Evolutionary conservation across 2,329 filamentous ascomycete species (phyloP), one percentile per base, ranked within the genome.

Genomic region (Nothopassalora personata): DNA sequence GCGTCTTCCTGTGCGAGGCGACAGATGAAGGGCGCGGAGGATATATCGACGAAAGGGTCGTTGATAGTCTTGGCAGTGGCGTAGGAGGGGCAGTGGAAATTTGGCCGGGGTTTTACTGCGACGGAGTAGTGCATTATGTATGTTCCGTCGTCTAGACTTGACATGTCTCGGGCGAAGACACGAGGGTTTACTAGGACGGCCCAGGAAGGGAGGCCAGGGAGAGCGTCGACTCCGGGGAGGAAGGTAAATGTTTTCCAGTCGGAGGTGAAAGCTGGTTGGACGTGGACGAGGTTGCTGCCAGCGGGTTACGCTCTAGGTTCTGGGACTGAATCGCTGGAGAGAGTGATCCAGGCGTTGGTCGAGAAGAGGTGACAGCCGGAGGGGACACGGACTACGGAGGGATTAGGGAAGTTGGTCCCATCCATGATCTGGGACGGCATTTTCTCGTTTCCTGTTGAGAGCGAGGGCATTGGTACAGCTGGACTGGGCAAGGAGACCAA

Each of bases 161-260:
- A 57, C 6, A 87, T 81, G 66, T 86, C 84, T 6, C 85, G 85
- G 0, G 85, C 85, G 83, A 84, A 87, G 31, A 81, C 81, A 56
- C 83, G 77, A 4, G 70, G 69, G 1, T 76, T 80, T 33, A 80
- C 54, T 15, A 60, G 19, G 18, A 67, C 60, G 15, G 72, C 81
- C 84, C 85, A 87, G 7, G 74, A 66, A 3, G 78, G 77, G 4
- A 80, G 62, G 5, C 73, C 70, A 0, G 83, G 82, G 11, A 87
- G 74, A 1, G 81, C 79, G 62, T 86, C 83, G 58, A 67, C 19
- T 64, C 71, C 34, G 13, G 75, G 69, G 23, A 66, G 60, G 36
- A 74, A 59, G 1, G 55, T 67, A 71, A 73, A 76, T 9, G 62
- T 69, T 5, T 65, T 55, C 64, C 76, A 75, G 60, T 76, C 66